Conservation (phyloP, 192 early-diverging fungal genomes). For the Entophlyctis luteolus region DNA sequence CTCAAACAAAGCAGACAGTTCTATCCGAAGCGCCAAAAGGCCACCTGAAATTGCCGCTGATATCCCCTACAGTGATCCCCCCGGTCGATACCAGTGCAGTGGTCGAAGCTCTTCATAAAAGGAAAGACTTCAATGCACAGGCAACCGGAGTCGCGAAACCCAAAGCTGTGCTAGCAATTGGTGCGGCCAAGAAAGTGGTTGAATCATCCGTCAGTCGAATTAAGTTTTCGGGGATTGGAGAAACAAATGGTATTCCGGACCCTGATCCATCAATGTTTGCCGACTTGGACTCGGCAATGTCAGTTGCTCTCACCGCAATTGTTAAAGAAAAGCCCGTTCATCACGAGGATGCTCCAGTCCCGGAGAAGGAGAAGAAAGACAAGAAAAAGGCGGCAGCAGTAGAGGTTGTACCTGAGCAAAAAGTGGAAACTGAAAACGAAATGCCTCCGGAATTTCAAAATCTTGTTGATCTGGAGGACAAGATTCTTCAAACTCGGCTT, state of each 20-base stretch:
- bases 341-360: slow-evolving; percentile 33
- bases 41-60: slow-evolving; percentile 11
- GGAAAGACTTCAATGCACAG: neutral
- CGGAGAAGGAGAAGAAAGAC: slow-evolving; percentile 46
- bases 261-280: slow-evolving; percentile 37
- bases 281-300: slow-evolving; percentile 38
- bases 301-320: slow-evolving; percentile 33
- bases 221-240: slow-evolving; percentile 1
- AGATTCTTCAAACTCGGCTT: slow-evolving; percentile 39
- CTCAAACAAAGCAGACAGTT: slow-evolving; percentile 13
- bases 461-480: slow-evolving; percentile 48
- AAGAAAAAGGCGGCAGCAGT: slow-evolving; percentile 42
- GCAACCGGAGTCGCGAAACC: neutral
- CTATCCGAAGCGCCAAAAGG: slow-evolving; percentile 15
- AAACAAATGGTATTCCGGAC: slow-evolving; percentile 6
- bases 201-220: neutral
- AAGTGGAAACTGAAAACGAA: slow-evolving; percentile 49
- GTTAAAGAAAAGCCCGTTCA: slow-evolving; percentile 3
- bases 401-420: slow-evolving; percentile 26
- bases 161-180: neutral
- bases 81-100: slow-evolving; percentile 21
- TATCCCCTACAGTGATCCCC: slow-evolving; percentile 10
- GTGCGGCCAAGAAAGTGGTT: neutral
- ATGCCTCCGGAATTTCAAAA: slow-evolving; percentile 40
- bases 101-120: slow-evolving; percentile 19